Percentiles rank a stretch among this genome's conserved stretches.
These are phyloP conservation scores for Tetrahymena malaccensis DNA, from an alignment of 73 alveolate genomes.

Conservation along the genomic window DNA sequence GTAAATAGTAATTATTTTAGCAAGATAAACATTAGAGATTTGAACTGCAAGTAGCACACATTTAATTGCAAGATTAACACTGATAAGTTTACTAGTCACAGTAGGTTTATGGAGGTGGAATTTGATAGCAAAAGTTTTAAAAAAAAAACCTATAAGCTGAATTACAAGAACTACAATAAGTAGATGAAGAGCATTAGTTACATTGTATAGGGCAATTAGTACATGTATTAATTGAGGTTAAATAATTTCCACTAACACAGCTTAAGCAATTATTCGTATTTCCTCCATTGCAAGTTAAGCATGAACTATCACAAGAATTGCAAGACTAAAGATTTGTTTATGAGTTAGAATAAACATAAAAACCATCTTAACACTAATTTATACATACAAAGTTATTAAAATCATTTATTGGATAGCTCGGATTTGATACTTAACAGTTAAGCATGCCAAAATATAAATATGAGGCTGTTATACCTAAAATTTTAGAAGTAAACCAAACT, in stretches of 20 bases:
- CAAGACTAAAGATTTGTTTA: background rate
- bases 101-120: background rate
- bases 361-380: background rate
- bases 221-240: background rate
- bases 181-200: background rate
- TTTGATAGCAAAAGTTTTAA: background rate
- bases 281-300: background rate
- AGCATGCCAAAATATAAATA: background rate
- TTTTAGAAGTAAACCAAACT: background rate
- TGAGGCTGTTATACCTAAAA: background rate
- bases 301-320: background rate
- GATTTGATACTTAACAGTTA: background rate
- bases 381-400: background rate
- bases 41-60: background rate
- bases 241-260: background rate
- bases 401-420: background rate
- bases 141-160: background rate
- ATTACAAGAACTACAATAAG: background rate
- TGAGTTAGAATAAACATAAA: too few relatives aligned
- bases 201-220: background rate
- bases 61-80: background rate
- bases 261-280: background rate
- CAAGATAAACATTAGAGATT: background rate
- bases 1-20: background rate
- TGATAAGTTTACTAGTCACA: background rate